Base-by-base conservation (phyloP, 192 early-diverging fungal species). In the Geosiphon pyriformis region DNA sequence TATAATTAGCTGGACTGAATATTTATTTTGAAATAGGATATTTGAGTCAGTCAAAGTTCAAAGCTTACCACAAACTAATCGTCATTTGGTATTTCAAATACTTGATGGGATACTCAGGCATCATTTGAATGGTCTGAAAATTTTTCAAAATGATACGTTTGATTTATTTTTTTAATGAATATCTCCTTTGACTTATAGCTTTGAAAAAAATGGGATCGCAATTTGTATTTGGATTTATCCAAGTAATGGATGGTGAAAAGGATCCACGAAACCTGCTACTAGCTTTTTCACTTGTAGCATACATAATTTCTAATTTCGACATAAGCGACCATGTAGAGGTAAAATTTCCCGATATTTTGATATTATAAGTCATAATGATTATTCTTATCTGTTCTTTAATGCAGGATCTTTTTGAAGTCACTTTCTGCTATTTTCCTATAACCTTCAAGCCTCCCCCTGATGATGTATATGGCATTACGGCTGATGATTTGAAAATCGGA, bases 351-450 rank as follows among this genome's bases (percentile, higher is more conserved):
- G 33, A 27, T 59, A 18, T 64, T 56, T 18, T 70, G 18, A 33
- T 34, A 3, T 20, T 56, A 15, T 18, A 35, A 50, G 23, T 47
- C 11, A 25, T 61, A 30, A n/a, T 25, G 37, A 47, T 1, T 27
- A 61, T 48, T 61, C 34, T 61, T 17, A 18, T 59, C 17, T 15
- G 58, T 20, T 65, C n/a, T n/a, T n/a, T n/a, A n/a, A n/a, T n/a
- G n/a, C n/a, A 91, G 81, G 94, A 95, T 69, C 70, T 99, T 47
- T 98, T 98, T 73, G 94, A 98, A 69, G 87, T 97, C 26, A 85
- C 94, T 42, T 99, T 97, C 62, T 98, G 96, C 79, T 99, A 99
- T 79, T 99, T 99, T 67, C 98, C 98, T 4, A 98, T 99, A 72
- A 98, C 96, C 4, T 99, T 99, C 73, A 91, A 91, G 78, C 89